These are phyloP conservation scores for Camelina hispida DNA, from an alignment of 345 rosid genomes.

Conservation along the genomic window DNA sequence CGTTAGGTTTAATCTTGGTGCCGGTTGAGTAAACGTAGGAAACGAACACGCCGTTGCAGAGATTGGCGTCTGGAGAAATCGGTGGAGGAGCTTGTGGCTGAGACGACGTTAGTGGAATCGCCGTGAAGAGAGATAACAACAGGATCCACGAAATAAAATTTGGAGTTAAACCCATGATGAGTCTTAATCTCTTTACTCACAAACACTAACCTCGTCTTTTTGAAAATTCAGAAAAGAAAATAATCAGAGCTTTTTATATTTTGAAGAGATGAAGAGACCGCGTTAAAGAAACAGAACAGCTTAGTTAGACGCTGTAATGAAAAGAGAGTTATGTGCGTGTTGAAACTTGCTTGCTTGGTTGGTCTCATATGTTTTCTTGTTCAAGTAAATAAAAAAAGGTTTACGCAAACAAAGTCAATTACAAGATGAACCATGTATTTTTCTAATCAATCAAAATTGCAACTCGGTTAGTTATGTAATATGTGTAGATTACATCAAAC, in stretches of 20 bases:
- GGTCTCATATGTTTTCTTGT: constrained; percentile 28
- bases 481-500: neutral
- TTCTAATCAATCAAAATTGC: neutral
- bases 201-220: neutral
- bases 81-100: constrained; percentile 56
- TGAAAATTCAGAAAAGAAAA: neutral
- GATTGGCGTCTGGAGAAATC: constrained; percentile 51
- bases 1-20: constrained; percentile 60
- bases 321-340: constrained; percentile 24
- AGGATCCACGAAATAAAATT: constrained; percentile 26
- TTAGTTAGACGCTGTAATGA: constrained; percentile 40
- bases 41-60: constrained; percentile 76
- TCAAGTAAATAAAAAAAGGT: constrained; percentile 14
- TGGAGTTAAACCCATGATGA: constrained; percentile 41
- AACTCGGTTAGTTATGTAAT: neutral
- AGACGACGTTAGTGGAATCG: constrained; percentile 47
- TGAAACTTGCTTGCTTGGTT: constrained; percentile 5
- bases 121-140: constrained; percentile 25
- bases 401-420: neutral
- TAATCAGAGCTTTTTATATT: neutral
- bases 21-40: constrained; percentile 65
- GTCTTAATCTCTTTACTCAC: neutral
- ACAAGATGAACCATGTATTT: constrained; percentile 10
- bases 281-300: constrained; percentile 44
- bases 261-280: constrained; percentile 44